phyloP scores from a whole-genome alignment of 1,139 yeast species.

The Saccharomyces hybrid region DNA sequence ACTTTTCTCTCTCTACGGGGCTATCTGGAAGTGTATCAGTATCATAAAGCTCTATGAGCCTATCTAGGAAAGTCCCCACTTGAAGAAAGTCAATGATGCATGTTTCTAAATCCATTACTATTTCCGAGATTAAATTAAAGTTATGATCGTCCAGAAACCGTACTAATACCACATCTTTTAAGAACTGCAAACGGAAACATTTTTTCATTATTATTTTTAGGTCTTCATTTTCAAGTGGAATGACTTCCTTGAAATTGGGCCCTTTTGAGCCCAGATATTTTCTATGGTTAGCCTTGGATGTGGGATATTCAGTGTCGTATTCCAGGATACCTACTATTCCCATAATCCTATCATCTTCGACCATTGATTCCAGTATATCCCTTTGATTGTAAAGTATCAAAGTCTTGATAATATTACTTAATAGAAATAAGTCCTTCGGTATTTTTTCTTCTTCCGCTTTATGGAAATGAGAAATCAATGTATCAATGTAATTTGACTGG shows the following conservation, averaged over 20 bases:
- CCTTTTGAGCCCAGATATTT: constrained; percentile 47
- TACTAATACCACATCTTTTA: constrained; percentile 81
- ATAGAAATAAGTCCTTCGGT: constrained; percentile 47
- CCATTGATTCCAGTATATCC: constrained; percentile 54
- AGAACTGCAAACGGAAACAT: constrained; percentile 68
- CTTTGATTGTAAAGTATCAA: constrained; percentile 65
- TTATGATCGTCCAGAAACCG: constrained; percentile 76
- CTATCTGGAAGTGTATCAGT: constrained; percentile 4
- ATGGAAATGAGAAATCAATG: constrained; percentile 46
- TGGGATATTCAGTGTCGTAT: constrained; percentile 82
- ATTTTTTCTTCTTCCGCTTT: constrained; percentile 46
- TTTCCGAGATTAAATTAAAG: constrained; percentile 47
- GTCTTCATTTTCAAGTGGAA: constrained; percentile 49
- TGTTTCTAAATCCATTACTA: constrained; percentile 26
- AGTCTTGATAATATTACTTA: constrained; percentile 68
- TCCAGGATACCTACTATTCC: constrained; percentile 80
- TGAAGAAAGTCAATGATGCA: constrained; percentile 57
- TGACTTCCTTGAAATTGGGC: constrained; percentile 59
- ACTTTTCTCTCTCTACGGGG: constrained; percentile 11
- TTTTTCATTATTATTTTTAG: constrained; percentile 54
- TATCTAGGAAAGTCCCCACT: constrained; percentile 41
- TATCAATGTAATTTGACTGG: constrained; percentile 44
- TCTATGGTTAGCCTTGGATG: constrained; percentile 70
- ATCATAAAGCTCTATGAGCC: constrained; percentile 50
- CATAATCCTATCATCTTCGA: constrained; percentile 52